Percentiles rank a stretch among this genome's conserved stretches.
Conservation (phyloP, 192 early-diverging fungal genomes). For the Kappamyces sp. region DNA sequence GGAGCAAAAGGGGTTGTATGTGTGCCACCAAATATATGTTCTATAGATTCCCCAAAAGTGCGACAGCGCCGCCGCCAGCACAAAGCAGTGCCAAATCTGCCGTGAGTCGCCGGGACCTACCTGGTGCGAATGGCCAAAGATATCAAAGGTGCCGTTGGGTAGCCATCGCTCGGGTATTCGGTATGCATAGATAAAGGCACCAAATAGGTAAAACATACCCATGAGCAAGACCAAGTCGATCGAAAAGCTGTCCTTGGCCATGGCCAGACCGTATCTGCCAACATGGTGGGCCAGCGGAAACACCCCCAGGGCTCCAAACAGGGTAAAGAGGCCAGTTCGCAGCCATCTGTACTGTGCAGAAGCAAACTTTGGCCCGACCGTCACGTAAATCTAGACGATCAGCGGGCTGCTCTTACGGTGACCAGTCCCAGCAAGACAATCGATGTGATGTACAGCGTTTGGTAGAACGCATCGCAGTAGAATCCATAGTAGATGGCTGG, state of each 20-base stretch:
- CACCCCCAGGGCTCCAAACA: conserved; percentile 69
- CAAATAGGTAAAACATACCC: conserved; percentile 72
- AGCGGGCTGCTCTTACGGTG: conserved; percentile 41
- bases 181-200: conserved; percentile 80
- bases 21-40: conserved; percentile 19
- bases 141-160: conserved; percentile 73
- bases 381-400: conserved; percentile 40
- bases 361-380: conserved; percentile 59
- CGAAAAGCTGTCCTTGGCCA: conserved; percentile 48
- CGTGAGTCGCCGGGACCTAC: conserved; percentile 60
- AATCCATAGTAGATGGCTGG: conserved; percentile 51
- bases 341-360: conserved; percentile 72
- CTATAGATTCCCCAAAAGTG: conserved; percentile 63
- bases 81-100: conserved; percentile 86
- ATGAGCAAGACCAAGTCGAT: conserved; percentile 61
- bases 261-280: conserved; percentile 60
- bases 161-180: conserved; percentile 80
- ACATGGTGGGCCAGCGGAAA: conserved; percentile 67
- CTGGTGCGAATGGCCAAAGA: conserved; percentile 49
- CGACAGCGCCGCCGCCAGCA: conserved; percentile 62
- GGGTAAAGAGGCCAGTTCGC: conserved; percentile 72
- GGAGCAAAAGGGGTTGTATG: conserved; percentile 5
- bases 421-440: conserved; percentile 59
- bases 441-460: conserved; percentile 49
- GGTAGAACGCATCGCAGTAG: conserved; percentile 52